Evolutionary conservation across 2,329 filamentous ascomycete species (phyloP).

Genomic region (Xylariomycetidae sp.): DNA sequence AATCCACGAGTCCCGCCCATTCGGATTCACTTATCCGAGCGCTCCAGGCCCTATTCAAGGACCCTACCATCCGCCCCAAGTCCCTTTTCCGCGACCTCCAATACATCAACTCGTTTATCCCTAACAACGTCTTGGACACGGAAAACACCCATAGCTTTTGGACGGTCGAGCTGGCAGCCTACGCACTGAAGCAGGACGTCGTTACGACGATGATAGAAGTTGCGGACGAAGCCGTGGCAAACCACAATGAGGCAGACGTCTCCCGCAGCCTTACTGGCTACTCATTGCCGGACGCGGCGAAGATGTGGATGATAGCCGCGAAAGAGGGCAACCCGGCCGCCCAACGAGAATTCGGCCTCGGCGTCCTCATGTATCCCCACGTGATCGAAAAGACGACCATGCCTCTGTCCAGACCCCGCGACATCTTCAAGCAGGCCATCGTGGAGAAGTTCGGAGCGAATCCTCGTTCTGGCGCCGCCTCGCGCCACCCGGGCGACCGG

Average conservation of each 20-base stretch:
- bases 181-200: constrained; percentile 84
- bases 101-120: constrained; percentile 64
- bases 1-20: constrained; percentile 47
- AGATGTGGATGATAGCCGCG: constrained; percentile 88
- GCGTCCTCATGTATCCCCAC: constrained; percentile 90
- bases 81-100: constrained; percentile 79
- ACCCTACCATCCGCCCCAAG: constrained; percentile 66
- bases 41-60: constrained; percentile 62
- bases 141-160: constrained; percentile 77
- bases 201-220: constrained; percentile 80
- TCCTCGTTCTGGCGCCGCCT: constrained; percentile 28
- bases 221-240: constrained; percentile 63
- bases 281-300: constrained; percentile 74
- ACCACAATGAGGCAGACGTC: constrained; percentile 18
- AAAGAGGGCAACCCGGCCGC: constrained; percentile 86
- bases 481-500: constrained; percentile 26
- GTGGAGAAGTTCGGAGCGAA: constrained; percentile 65
- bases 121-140: constrained; percentile 55
- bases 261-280: constrained; percentile 45
- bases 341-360: constrained; percentile 86
- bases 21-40: constrained; percentile 63
- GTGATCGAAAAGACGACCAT: constrained; percentile 75
- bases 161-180: constrained; percentile 81
- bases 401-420: constrained; percentile 76
- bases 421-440: constrained; percentile 86